Conservation (phyloP, 805 yeast genomes). For the Metschnikowia shivogae region DNA sequence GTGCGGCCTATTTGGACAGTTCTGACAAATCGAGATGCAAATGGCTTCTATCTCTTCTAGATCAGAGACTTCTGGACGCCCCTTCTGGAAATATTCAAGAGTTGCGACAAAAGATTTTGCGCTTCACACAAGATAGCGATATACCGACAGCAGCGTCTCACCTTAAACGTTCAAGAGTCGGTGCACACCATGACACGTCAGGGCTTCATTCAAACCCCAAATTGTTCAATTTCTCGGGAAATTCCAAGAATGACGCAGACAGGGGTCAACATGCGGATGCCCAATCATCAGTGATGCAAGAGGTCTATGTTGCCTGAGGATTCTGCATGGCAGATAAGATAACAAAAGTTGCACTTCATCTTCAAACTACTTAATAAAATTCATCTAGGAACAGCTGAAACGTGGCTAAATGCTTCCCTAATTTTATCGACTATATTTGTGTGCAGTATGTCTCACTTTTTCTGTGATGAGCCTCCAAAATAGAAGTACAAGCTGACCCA, state of each 20-base stretch:
- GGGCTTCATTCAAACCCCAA: not conserved
- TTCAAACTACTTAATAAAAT: not conserved
- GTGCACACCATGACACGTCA: not conserved
- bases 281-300: not conserved
- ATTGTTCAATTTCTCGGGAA: not conserved
- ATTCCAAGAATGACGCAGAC: not conserved
- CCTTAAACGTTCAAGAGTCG: not conserved
- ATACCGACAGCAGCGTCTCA: not conserved
- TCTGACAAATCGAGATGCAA: conserved; percentile 10
- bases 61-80: not conserved
- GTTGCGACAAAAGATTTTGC: not conserved
- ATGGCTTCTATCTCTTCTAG: conserved; percentile 14
- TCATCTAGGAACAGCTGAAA: not conserved
- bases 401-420: not conserved
- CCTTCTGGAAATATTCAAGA: not conserved
- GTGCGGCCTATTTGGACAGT: conserved; percentile 7
- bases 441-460: conserved; percentile 3
- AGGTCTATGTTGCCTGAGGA: not conserved
- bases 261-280: not conserved
- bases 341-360: not conserved
- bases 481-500: not conserved
- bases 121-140: not conserved
- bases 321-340: too few species aligned
- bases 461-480: conserved; percentile 3
- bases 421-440: not conserved